Evolutionary conservation across 768 basidiomycete species (phyloP).

Genomic region (Lyophyllum decastes): DNA sequence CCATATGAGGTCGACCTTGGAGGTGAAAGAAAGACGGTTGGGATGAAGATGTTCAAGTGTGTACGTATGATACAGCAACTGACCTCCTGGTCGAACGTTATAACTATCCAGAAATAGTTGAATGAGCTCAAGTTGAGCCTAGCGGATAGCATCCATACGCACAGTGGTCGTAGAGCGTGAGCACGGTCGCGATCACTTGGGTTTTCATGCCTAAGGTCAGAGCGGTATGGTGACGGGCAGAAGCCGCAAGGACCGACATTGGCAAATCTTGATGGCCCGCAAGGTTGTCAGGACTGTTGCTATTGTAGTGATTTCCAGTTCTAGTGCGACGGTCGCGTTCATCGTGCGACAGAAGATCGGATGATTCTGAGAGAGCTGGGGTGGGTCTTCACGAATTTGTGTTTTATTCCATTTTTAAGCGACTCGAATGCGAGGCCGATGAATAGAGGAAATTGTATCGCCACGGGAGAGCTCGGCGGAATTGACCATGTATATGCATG

Average conservation of each 20-base stretch:
- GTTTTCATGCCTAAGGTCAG: background rate
- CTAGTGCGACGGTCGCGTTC: background rate
- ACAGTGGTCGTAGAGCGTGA: background rate
- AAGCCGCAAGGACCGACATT: background rate
- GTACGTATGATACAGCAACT: background rate
- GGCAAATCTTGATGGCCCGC: background rate
- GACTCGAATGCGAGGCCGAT: background rate
- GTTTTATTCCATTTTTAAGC: too few species aligned
- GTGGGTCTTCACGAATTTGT: background rate
- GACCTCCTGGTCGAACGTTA: background rate
- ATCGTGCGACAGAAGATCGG: background rate
- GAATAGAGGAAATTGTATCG: background rate
- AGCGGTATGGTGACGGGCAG: background rate
- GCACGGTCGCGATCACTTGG: background rate
- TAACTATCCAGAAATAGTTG: background rate
- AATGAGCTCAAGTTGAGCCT: background rate
- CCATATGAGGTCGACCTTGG: background rate
- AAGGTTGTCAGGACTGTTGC: background rate
- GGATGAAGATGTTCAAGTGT: background rate
- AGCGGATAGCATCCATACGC: background rate
- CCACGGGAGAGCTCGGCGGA: background rate
- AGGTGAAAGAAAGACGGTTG: background rate
- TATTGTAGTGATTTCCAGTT: background rate
- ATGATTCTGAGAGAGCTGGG: background rate
- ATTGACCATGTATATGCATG: background rate